Evolutionary conservation across 306 rosid species (phyloP), one percentile per base, ranked within the genome.

Genomic region (Abrus precatorius): DNA sequence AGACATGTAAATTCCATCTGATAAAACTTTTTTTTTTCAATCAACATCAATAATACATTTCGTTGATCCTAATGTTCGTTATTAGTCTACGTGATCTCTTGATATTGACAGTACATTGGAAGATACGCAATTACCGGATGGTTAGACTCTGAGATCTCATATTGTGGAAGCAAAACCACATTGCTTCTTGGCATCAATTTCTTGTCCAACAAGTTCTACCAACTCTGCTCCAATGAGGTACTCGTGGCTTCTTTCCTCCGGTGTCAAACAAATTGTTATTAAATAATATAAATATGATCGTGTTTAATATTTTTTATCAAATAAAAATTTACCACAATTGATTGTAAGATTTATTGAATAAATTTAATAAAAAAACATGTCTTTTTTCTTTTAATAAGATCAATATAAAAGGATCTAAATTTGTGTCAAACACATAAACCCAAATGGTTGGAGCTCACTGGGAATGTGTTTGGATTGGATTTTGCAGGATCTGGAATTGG

Each of bases 191-290:
- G 97, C 32, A 80, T 83, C 49, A 62, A 82, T 9, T 61, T 68
- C 56, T 14, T 82, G 54, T 59, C 87, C 49, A 34, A 57, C 10
- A 68, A 48, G 11, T 60, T 86, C 73, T 91, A 89, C 76, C 93
- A 93, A 43, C 87, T 84, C 20, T 67, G 88, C 38, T 84, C 93
- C 45, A 38, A 5, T 30, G 89, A 90, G 97, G 97, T 91, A 75
- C 14, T 27, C 6, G 0, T 14, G 1, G 10, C 7, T n/a, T 7
- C n/a, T 30, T 27, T 3, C 9, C 4, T 38, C 20, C 20, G 0
- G 20, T 20, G 20, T 20, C 20, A 20, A 20, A 20, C 20, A 20
- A 20, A 20, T 20, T 20, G 20, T 20, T 20, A 20, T 20, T 20
- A 20, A 20, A 20, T 20, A 20, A 20, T 20, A 20, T 20, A 20